Evolutionary conservation across 2,329 filamentous ascomycete genomes (phyloP), one percentile per base, ranked within the genome.

Genomic region (Cryphonectria nitschkei): DNA sequence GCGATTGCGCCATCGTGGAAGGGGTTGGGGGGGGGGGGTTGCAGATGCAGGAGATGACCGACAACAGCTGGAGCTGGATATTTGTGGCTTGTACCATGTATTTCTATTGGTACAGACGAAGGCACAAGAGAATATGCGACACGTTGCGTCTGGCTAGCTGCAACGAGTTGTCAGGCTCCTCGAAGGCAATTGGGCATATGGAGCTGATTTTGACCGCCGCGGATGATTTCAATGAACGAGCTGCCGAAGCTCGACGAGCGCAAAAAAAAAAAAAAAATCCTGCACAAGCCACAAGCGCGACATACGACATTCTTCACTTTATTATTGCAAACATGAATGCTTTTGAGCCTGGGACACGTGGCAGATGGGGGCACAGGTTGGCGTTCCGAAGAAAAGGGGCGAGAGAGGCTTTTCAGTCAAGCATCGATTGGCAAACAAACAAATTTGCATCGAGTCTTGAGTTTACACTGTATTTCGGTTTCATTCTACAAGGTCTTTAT

Each of bases 401-500:
- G 26, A 43, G 64, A 56, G 37, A 19, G n/a, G 43, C 4, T 22
- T 26, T 1, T 34, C 6, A 39, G 58, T 19, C 52, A 37, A 62
- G 37, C 65, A 46, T 56, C 39, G 70, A 69, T 71, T 65, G n/a
- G 68, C 67, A 56, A 63, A n/a, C n/a, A n/a, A 7, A 50, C n/a
- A 46, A 68, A 2, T 6, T 34, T 52, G 39, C 32, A 65, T 56
- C n/a, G 68, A 69, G 67, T 56, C 41, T 69, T 54, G 46, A 50
- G 43, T 52, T 69, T 63, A 14, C 37, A 58, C 62, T 69, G 11
- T 61, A 46, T 32, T 68, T 62, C 43, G 67, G 68, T 62, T 69
- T 64, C 34, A 19, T 65, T 70, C 52, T 58, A 64, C 68, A 54
- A 72, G 46, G 65, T 70, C 64, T 72, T 70, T 68, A 72, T 72